Conservation (phyloP, 164 flowering plant species). For the Dillenia turbinata region DNA sequence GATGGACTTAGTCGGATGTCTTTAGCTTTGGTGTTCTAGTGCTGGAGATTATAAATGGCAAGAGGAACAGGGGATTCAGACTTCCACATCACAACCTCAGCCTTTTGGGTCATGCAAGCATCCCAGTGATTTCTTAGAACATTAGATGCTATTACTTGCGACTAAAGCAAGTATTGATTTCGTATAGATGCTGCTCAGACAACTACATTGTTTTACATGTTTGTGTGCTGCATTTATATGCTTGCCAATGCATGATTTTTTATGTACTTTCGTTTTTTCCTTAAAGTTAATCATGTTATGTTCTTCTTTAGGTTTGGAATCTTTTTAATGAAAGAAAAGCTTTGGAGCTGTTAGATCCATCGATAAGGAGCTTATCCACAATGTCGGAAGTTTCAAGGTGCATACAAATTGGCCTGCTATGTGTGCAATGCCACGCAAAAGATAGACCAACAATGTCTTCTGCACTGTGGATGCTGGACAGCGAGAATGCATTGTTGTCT, state of each 20-base stretch:
- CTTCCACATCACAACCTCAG: too few species aligned
- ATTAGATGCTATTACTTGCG: background rate
- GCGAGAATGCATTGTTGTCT: background rate
- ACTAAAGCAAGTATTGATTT: background rate
- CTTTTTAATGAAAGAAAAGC: background rate
- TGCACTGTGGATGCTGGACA: background rate
- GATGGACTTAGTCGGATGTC: background rate
- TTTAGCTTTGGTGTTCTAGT: background rate
- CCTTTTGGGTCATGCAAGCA: too few species aligned
- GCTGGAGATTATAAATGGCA: too few species aligned
- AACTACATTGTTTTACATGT: too few species aligned
- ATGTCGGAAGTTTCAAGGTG: background rate
- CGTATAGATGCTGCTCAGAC: too few species aligned
- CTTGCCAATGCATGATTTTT: too few species aligned
- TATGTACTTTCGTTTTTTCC: too few species aligned
- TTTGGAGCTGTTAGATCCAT: background rate
- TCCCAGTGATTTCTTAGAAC: too few species aligned
- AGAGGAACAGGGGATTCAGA: too few species aligned
- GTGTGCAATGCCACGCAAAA: background rate
- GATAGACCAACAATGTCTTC: background rate
- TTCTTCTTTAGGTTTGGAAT: too few species aligned
- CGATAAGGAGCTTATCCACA: background rate
- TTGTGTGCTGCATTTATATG: too few species aligned
- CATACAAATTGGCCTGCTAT: background rate
- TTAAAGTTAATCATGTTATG: background rate